phyloP scores from a whole-genome alignment of 228 moss, liverwort and hornwort species.

The Sphagnum magellanicum region DNA sequence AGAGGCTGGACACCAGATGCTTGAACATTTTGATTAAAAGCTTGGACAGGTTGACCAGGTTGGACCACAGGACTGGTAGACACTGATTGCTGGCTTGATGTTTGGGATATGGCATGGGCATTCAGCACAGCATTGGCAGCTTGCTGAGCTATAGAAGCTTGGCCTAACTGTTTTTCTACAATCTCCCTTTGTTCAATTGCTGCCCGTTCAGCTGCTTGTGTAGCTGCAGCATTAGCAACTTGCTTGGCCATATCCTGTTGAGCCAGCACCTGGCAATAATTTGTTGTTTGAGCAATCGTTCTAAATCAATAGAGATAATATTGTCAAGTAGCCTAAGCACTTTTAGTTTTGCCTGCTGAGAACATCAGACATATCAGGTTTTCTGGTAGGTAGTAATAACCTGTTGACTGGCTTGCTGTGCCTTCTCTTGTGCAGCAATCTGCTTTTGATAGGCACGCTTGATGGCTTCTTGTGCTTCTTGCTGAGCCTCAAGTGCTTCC shows the following conservation, averaged over 20 bases:
- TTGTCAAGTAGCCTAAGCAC: neutral
- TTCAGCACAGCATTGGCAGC: constrained; percentile 9
- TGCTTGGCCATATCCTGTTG: constrained; percentile 13
- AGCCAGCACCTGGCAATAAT: constrained; percentile 5
- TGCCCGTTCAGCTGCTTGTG: constrained; percentile 13
- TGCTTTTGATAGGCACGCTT: constrained; percentile 16
- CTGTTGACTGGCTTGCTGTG: constrained; percentile 17
- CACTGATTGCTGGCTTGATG: constrained; percentile 3
- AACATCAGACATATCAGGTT: neutral
- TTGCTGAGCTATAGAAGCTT: constrained; percentile 8
- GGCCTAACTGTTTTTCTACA: constrained; percentile 7
- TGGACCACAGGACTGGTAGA: constrained; percentile 5
- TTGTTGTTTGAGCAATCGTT: neutral
- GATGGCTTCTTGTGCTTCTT: constrained; percentile 19
- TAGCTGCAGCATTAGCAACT: constrained; percentile 17
- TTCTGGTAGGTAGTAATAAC: constrained; percentile 5
- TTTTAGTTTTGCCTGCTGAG: neutral
- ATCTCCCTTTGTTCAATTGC: constrained; percentile 12
- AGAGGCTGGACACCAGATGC: constrained; percentile 7
- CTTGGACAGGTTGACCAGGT: constrained; percentile 1
- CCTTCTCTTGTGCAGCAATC: constrained; percentile 18
- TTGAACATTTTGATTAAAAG: neutral
- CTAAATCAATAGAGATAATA: neutral
- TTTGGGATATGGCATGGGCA: constrained; percentile 8
- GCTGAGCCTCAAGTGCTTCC: constrained; percentile 18